phyloP scores from a whole-genome alignment of 2,329 filamentous ascomycete species.

The Cladosporium sp. region DNA sequence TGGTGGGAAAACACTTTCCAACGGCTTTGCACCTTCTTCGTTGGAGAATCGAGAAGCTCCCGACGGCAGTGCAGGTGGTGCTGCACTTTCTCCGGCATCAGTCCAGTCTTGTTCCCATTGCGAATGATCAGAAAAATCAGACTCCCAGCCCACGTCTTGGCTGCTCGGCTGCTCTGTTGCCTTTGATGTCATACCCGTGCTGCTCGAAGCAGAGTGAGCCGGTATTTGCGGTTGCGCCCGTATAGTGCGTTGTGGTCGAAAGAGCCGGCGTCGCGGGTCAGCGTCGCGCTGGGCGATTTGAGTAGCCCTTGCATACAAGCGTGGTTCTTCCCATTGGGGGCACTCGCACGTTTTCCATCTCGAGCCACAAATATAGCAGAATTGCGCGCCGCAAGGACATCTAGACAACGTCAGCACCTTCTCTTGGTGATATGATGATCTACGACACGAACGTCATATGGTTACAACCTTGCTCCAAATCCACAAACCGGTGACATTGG shows the following conservation, averaged over 20 bases:
- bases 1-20: too few species aligned
- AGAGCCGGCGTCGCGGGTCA: constrained; percentile 9
- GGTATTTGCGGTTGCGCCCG: background rate
- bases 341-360: constrained; percentile 34
- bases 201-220: too few species aligned
- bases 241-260: background rate
- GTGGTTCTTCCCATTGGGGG: constrained; percentile 23
- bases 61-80: too few species aligned
- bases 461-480: constrained; percentile 53
- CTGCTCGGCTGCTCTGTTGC: too few species aligned
- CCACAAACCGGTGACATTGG: constrained; percentile 50
- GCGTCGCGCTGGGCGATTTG: constrained; percentile 23
- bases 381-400: constrained; percentile 31
- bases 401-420: constrained; percentile 20
- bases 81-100: background rate
- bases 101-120: background rate
- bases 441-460: constrained; percentile 56
- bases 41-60: too few species aligned
- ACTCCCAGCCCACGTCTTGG: background rate
- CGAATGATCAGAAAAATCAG: background rate
- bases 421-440: too few species aligned
- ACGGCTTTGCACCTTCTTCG: too few species aligned
- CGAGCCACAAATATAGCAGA: constrained; percentile 34
- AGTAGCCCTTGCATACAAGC: constrained; percentile 22
- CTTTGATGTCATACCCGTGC: too few species aligned